phyloP scores from a whole-genome alignment of 148 eudicot species.

The Spergularia marina region DNA sequence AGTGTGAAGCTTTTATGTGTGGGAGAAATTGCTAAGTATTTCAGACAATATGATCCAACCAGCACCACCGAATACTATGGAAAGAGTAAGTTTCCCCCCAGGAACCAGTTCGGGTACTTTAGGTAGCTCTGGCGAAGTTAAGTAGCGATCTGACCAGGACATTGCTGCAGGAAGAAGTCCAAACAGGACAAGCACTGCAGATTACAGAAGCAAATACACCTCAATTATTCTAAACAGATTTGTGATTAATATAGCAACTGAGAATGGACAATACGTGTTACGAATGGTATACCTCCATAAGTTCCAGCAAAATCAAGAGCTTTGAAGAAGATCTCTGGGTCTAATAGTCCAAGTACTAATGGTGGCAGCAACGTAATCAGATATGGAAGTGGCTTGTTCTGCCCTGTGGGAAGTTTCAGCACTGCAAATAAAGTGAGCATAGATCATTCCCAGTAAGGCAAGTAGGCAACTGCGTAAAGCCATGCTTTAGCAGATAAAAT shows the following conservation, averaged over 20 bases:
- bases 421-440: slow-evolving; percentile 41
- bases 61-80: slow-evolving; percentile 67
- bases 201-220: background rate
- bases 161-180: slow-evolving; percentile 91
- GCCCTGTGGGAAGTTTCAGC: slow-evolving; percentile 73
- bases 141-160: slow-evolving; percentile 86
- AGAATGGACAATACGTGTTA: background rate
- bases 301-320: slow-evolving; percentile 98
- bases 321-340: slow-evolving; percentile 94
- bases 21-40: slow-evolving; percentile 50
- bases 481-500: too few relatives aligned
- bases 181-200: slow-evolving; percentile 78
- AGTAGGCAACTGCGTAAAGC: too few relatives aligned
- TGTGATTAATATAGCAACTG: background rate
- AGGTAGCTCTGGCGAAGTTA: slow-evolving; percentile 36
- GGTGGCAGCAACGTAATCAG: slow-evolving; percentile 79
- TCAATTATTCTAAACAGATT: background rate
- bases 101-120: slow-evolving; percentile 62
- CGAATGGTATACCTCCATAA: slow-evolving; percentile 68
- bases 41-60: slow-evolving; percentile 61
- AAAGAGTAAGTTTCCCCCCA: slow-evolving; percentile 78
- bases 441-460: background rate
- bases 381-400: slow-evolving; percentile 67
- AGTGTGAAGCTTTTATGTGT: slow-evolving; percentile 4
- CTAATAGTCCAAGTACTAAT: slow-evolving; percentile 56